These are phyloP conservation scores for Cyclanthera cordifolia DNA, from an alignment of 306 rosid species.

Conservation along the genomic window DNA sequence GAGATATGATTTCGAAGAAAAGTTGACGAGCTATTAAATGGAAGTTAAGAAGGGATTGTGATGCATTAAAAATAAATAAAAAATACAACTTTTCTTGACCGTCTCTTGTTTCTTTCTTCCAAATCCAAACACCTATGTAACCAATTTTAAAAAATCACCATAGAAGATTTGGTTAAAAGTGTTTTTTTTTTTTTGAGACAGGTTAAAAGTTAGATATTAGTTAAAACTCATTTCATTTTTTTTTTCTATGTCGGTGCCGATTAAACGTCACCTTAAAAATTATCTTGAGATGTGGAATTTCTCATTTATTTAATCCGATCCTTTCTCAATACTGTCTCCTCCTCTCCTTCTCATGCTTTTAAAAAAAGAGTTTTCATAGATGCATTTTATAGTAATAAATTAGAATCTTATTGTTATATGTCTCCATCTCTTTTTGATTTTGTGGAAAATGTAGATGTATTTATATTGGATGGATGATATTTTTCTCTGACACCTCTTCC, in stretches of 20 bases:
- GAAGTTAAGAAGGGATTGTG: no score
- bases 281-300: neutral
- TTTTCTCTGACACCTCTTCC: neutral
- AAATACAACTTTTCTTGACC: no score
- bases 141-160: no score
- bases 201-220: neutral
- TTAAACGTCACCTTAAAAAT: neutral
- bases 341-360: neutral
- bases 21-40: no score
- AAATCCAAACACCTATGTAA: no score
- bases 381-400: neutral
- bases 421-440: neutral
- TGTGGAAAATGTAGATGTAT: neutral
- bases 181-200: neutral
- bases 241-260: neutral
- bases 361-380: neutral
- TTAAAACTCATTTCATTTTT: neutral
- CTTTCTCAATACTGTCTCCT: no score
- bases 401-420: neutral
- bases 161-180: no score
- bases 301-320: neutral
- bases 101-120: no score
- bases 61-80: no score
- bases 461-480: neutral
- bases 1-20: no score